Conservation (phyloP, 2,329 filamentous ascomycete genomes). For the Hypoxylon sp. region DNA sequence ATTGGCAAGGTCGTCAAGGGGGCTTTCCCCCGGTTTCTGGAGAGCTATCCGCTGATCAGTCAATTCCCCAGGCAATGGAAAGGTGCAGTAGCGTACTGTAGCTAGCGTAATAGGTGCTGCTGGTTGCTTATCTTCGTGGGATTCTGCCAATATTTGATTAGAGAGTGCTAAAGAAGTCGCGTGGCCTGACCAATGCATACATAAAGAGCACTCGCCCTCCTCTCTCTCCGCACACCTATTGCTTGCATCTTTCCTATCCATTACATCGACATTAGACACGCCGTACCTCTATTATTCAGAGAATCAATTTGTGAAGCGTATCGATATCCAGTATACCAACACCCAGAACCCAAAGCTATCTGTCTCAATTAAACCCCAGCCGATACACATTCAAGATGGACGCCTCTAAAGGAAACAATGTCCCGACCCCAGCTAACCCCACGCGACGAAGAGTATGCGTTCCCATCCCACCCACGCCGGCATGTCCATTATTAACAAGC, state of each 20-base stretch:
- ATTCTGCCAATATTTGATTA: constrained; percentile 27
- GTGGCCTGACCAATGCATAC: constrained; percentile 20
- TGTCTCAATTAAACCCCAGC: not conserved
- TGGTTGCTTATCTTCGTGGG: constrained; percentile 26
- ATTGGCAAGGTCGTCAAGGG: constrained; percentile 51
- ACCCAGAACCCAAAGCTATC: not conserved
- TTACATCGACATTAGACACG: constrained; percentile 6
- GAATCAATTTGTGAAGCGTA: constrained; percentile 10
- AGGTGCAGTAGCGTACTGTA: constrained; percentile 33
- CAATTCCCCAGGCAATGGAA: constrained; percentile 29
- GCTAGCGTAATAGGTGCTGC: constrained; percentile 9
- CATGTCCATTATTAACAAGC: constrained; percentile 21
- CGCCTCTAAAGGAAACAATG: constrained; percentile 38
- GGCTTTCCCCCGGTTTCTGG: constrained; percentile 24
- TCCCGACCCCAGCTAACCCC: constrained; percentile 27
- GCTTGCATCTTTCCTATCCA: not conserved
- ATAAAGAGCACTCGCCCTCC: constrained; percentile 35
- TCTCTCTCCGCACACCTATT: not conserved
- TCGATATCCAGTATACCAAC: constrained; percentile 17
- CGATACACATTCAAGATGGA: constrained; percentile 45
- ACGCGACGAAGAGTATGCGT: constrained; percentile 49
- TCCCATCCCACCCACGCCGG: not conserved
- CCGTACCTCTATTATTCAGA: not conserved
- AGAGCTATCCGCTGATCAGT: constrained; percentile 32
- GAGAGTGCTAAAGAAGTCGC: constrained; percentile 19